Base-by-base conservation (phyloP, 305 asterid species). In the Fraxinus ornus region DNA sequence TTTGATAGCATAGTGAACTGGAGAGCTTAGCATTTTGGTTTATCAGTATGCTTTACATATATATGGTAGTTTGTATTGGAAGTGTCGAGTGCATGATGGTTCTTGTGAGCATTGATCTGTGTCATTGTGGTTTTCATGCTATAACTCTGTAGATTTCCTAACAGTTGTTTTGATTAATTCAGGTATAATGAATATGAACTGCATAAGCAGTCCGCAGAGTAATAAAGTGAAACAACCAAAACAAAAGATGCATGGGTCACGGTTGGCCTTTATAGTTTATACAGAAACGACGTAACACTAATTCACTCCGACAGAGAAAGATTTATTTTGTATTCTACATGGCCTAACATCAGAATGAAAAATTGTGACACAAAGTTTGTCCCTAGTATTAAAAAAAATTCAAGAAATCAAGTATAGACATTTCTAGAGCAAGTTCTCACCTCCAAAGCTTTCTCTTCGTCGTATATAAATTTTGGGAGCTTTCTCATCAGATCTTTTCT, bases 371-470 rank as follows among this genome's bases (percentile, higher is more conserved):
- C 26, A 55, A 55, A n/a, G 10, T 19, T 55, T 55, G 66, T 55
- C 66, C 66, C 22, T 1, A 5, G 10, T 17, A 2, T 3, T 17
- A 3, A 57, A 19, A 19, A 6, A n/a, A 19, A 19, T 1, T 57
- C 28, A 57, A 2, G 68, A 5, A 57, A 57, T 17, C 26, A 19
- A n/a, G 68, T 57, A 19, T 3, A 57, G 26, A 17, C 8, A 17
- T 19, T 19, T 57, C 2, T 19, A 57, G 26, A 57, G 21, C 10
- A 57, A 57, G 26, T 57, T n/a, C 68, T 60, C 49, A 86, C 91
- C 89, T 89, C 91, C 86, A 89, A 73, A 76, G 90, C 88, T 87
- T 88, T 89, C 83, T 87, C 91, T 81, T 89, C 91, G n/a, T 89
- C 91, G 36, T 89, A 89, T 77, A 87, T 84, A 71, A 89, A 89